A percentile compares a stretch with the other conserved stretches of the same genome.
phyloP scores from a whole-genome alignment of 495 filamentous ascomycete species.

The Parmelia sp. region DNA sequence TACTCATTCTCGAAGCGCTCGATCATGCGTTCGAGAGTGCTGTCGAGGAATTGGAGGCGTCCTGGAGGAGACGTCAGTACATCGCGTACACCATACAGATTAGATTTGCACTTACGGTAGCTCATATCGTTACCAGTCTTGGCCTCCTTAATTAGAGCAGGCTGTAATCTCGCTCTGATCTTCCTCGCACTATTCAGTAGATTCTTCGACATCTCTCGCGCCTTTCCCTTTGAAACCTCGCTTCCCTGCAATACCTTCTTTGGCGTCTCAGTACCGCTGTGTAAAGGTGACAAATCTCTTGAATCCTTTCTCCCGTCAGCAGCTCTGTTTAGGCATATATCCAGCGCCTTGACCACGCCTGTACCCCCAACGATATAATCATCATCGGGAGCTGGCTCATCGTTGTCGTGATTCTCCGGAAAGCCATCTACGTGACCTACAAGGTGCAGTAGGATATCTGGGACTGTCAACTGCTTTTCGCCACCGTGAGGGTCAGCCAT shows the following conservation, averaged over 20 bases:
- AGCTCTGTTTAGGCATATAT: conserved; percentile 76
- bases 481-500: conserved; percentile 36
- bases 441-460: conserved; percentile 63
- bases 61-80: conserved; percentile 41
- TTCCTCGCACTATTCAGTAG: conserved; percentile 78
- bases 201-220: conserved; percentile 89
- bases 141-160: conserved; percentile 73
- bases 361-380: conserved; percentile 96
- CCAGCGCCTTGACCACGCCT: conserved; percentile 87
- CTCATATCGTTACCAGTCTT: conserved; percentile 58
- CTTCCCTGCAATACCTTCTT: conserved; percentile 39
- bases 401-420: conserved; percentile 52
- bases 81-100: neutral
- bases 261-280: conserved; percentile 53
- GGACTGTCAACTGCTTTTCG: conserved; percentile 43
- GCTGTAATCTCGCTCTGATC: conserved; percentile 76
- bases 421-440: conserved; percentile 51
- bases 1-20: conserved; percentile 93
- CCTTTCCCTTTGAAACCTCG: conserved; percentile 53
- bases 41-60: conserved; percentile 81
- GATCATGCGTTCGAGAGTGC: conserved; percentile 84
- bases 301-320: conserved; percentile 37
- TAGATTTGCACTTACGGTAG: conserved; percentile 57
- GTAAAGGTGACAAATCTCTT: conserved; percentile 35
- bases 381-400: conserved; percentile 73